A percentile compares a stretch with the other conserved stretches of the same genome.
Conservation (phyloP, 768 basidiomycete species). For the Cyclocybe cylindracea region DNA sequence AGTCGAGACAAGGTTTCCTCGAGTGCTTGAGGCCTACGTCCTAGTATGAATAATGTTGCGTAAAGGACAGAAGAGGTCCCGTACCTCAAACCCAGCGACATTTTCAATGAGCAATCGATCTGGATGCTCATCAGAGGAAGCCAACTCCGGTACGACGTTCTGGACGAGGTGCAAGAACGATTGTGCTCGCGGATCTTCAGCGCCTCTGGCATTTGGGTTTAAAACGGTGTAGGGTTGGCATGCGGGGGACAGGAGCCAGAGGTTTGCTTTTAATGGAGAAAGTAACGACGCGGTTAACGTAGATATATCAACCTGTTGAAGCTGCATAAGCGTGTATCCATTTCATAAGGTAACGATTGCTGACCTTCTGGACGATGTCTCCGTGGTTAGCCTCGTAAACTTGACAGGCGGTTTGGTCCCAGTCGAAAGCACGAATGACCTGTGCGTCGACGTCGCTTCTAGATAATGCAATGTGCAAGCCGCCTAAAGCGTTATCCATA, state of each 20-base stretch:
- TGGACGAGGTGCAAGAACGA: slow-evolving; percentile 76
- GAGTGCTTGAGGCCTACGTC: slow-evolving; percentile 63
- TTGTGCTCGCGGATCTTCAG: slow-evolving; percentile 69
- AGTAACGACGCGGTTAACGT: slow-evolving; percentile 52
- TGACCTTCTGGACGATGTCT: slow-evolving; percentile 52
- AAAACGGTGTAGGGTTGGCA: slow-evolving; percentile 86
- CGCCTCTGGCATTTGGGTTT: slow-evolving; percentile 71
- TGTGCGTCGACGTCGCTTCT: slow-evolving; percentile 47
- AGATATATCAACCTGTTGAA: slow-evolving; percentile 58
- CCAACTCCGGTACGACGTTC: slow-evolving; percentile 61
- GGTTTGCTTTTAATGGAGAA: slow-evolving; percentile 46
- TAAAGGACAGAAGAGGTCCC: no score
- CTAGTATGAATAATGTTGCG: slow-evolving; percentile 5
- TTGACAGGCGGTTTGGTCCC: slow-evolving; percentile 74
- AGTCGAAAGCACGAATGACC: slow-evolving; percentile 75
- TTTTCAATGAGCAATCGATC: slow-evolving; percentile 71
- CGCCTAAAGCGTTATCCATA: slow-evolving; percentile 45
- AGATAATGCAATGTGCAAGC: slow-evolving; percentile 67
- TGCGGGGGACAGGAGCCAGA: slow-evolving; percentile 82
- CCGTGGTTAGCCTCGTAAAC: slow-evolving; percentile 70
- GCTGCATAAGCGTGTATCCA: neutral
- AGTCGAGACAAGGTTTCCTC: slow-evolving; percentile 51
- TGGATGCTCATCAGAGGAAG: slow-evolving; percentile 46
- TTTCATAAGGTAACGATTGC: neutral
- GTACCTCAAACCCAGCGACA: slow-evolving; percentile 82